Evolutionary conservation across 768 basidiomycete species (phyloP).

Genomic region (Cubamyces lactineus): DNA sequence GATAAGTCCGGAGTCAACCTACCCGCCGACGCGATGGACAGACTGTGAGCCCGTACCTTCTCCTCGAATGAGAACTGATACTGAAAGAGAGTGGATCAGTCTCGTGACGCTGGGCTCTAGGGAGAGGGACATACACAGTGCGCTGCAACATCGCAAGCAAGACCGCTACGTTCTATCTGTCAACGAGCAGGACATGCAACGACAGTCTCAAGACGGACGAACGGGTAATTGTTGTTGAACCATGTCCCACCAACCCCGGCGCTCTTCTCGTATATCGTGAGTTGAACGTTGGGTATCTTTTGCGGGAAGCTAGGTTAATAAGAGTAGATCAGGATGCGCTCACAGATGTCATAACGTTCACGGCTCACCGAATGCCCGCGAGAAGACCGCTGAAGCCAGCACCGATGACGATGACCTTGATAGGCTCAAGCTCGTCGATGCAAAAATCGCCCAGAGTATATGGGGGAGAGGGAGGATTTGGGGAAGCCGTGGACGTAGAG

Average conservation of each 20-base stretch:
- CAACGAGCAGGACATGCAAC: no score
- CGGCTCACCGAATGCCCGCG: constrained; percentile 53
- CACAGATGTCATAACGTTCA: no score
- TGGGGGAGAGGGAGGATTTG: neutral
- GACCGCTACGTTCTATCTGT: constrained; percentile 39
- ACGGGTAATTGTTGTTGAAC: constrained; percentile 55
- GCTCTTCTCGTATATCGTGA: constrained; percentile 49
- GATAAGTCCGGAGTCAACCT: no score
- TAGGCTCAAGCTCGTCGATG: constrained; percentile 56
- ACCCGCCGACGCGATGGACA: no score
- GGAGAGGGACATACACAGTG: constrained; percentile 45
- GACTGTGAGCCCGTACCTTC: constrained; percentile 38
- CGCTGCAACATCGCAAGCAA: constrained; percentile 64
- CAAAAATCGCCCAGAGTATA: constrained; percentile 46
- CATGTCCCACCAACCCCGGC: constrained; percentile 57
- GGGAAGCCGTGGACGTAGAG: no score
- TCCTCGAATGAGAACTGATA: constrained; percentile 62
- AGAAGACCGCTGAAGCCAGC: constrained; percentile 64
- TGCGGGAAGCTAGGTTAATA: constrained; percentile 1
- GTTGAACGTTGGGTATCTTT: constrained; percentile 50
- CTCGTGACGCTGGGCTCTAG: neutral
- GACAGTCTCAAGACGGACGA: neutral
- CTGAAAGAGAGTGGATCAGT: constrained; percentile 34
- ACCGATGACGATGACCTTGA: constrained; percentile 59
- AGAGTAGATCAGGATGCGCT: no score